Evolutionary conservation across 2,329 filamentous ascomycete species (phyloP), one percentile per base, ranked within the genome.

Genomic region (Talaromyces sp.): DNA sequence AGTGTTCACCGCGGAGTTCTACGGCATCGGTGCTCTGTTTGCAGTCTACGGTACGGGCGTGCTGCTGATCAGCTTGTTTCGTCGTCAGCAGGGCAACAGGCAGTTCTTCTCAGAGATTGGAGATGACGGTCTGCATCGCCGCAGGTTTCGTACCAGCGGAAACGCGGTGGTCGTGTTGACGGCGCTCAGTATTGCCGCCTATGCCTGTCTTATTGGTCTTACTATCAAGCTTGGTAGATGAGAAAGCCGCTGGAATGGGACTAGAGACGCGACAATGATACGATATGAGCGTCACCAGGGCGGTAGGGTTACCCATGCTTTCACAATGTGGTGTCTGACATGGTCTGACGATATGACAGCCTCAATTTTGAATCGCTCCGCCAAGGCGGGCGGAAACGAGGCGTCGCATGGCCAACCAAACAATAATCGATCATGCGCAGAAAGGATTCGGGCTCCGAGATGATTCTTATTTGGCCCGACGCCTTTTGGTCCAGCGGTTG

Each of bases 1-100:
- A 79, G 95, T 99, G 75, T 97, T 99, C 79, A 97, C 92, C 9
- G 85, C 88, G 57, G 94, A 97, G 72, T 97, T 99, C 80, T 97
- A 97, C 77, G 87, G 89, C 66, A 96, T 97, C 64, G 94, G 94
- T n/a, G 94, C 94, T 7, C 81, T 99, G 32, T 97, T 97, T 72
- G 92, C 94, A 50, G 87, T 91, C 54, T 97, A 97, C 71, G 94
- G 93, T 12, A 87, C 88, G 3, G 90, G 91, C 7, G 85, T 99
- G 54, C 80, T 97, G 70, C 81, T 90, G 27, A 91, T 95, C 62
- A 89, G 91, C 67, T 80, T 91, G 58, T 95, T 95, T 75, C 85
- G 94, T 61, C 86, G 94, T 58, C 90, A 92, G 71, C 90, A 97
- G 76, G 92, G 94, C 60, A 96, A 97, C 71, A 85, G 87, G 65